Evolutionary conservation across 495 filamentous ascomycete genomes (phyloP), one percentile per base, ranked within the genome.

Genomic region (Penicillium ochrochloron): DNA sequence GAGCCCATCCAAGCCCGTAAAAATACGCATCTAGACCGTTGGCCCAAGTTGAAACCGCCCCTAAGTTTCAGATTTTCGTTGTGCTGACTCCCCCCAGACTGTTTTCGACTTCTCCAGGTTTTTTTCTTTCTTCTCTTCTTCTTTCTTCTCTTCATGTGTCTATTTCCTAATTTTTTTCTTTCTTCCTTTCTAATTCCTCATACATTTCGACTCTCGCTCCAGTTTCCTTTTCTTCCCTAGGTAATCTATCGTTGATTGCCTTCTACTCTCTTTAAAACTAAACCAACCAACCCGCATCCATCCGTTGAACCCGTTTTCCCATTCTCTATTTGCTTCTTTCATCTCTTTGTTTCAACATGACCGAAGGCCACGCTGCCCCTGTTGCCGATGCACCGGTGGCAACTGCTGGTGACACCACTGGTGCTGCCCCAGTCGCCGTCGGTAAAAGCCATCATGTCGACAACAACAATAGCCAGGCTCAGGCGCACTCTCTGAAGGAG

Each of bases 371-470:
- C 19, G 42, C 52, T 63, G 67, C 66, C 44, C 62, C 66, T 35
- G 37, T 62, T 37, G 65, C 60, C 35, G 66, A 72, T 9, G 55
- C 70, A 52, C 59, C 68, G n/a, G 42, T 63, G 12, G 53, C 65
- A 39, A 29, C 65, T 23, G 35, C 61, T 9, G 57, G 59, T 29
- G 63, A 62, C 61, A 65, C 64, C 19, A 61, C 63, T 21, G 56
- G 56, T 44, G 60, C 73, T 58, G 68, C 68, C 17, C 76, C 77
- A n/a, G 72, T 77, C 8, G 64, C 68, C n/a, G 66, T 65, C 50
- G 71, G 67, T 12, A 63, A 67, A 0, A 68, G 65, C 48, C 53
- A 57, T 29, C 70, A 72, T 59, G 66, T 46, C 39, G 51, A 64
- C 59, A 61, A 64, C 57, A 60, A 73, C 50, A 68, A 73, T 60